Evolutionary conservation across 768 basidiomycete species (phyloP), one percentile per base, ranked within the genome.

Genomic region (Aureoboletus auriporus): DNA sequence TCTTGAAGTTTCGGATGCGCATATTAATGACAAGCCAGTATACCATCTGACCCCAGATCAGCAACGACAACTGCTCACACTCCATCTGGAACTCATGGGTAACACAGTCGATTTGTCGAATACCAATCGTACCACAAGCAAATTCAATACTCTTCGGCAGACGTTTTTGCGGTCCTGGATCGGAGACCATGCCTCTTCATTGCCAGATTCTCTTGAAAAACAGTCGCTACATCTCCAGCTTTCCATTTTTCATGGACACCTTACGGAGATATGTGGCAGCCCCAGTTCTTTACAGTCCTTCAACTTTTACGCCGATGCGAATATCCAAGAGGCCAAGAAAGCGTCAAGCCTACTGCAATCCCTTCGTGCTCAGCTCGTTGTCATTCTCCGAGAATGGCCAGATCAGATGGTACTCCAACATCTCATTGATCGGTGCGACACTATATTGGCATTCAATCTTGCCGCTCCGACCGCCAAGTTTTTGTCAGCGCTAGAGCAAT

Each of bases 371-470:
- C 79, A 84, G 2, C 71, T 98, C 27, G 57, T 70, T 12, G 50
- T 31, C 3, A 73, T 96, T 16, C 75, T 86, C 23, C 68, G 73
- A 51, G 86, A 93, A 55, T 99, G 93, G 93, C 95, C 96, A 0
- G 95, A 98, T 54, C 96, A 99, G 65, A 93, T 94, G 86, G 90
- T 97, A 8, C 74, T 96, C n/a, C 88, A 86, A 27, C 84, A 95
- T 63, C 76, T 99, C 31, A 71, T 74, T 31, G 78, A 77, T 47
- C 84, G 86, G 29, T 93, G 87, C 58, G 75, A 85, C 35, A 65
- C 72, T 8, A 75, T 93, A 50, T 69, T 93, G 36, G 60, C 69
- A 0, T 70, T 93, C 17, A 71, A 77, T 42, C 68, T 89, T 16
- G 71, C 76, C 33, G 83, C 82, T 54, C 84, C 96, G 0, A 71